Base-by-base conservation (phyloP, 257 asterid species). In the Linaria vulgaris region DNA sequence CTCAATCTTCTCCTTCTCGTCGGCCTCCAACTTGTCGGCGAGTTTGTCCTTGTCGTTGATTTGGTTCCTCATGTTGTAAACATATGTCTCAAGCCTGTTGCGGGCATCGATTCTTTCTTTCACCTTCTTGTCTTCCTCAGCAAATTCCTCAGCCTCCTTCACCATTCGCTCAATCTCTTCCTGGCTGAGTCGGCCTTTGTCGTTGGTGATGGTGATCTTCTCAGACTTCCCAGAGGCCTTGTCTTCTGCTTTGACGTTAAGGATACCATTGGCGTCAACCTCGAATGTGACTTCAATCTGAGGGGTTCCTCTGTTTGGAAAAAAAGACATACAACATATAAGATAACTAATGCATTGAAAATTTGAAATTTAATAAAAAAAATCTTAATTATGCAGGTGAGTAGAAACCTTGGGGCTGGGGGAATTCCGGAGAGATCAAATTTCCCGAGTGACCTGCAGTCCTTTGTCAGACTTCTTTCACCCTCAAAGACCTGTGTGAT, bases 201-300 rank as follows among this genome's bases (percentile, higher is more conserved):
- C 85, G 34, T 80, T 83, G 58, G 85, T 83, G 62, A 80, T 83
- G 0, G 82, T 76, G 15, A 83, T 83, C 80, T 83, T 76, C 64
- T 83, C 85, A 8, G 79, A 74, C 41, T 77, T 74, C 13, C 80
- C 83, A 17, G 85, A 71, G 52, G 87, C 90, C 69, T 80, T 83
- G 70, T 83, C 90, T 44, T 80, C 87, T 1, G 90, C 90, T 64
- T 69, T 78, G n/a, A 83, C 85, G 27, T 80, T 78, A 7, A 83
- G 74, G 27, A 90, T 90, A 41, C 95, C 91, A 13, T 90, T 85
- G 56, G 95, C 90, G 34, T 87, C 97, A 0, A 87, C 95, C 57
- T 87, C 96, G 14, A 90, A 90, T 7, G 97, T 90, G 0, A 90
- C 95, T 64, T 90, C 97, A 1, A 87, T 90, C 62, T 89, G 95